These are phyloP conservation scores for Fusarium humuli DNA, from an alignment of 2,329 filamentous ascomycete genomes.

Conservation along the genomic window DNA sequence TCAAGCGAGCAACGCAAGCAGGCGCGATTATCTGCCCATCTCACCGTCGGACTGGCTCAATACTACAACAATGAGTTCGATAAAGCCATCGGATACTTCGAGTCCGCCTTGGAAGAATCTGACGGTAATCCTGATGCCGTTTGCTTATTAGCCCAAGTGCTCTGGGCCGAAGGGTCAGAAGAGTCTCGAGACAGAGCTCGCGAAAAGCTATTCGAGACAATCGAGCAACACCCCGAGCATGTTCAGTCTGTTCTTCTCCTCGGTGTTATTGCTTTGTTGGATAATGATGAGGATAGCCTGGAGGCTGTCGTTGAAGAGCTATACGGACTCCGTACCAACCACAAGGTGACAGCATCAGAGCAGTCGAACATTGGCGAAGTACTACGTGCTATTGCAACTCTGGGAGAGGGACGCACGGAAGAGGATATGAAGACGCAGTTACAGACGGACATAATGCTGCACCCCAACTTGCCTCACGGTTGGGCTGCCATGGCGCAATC, in stretches of 20 bases:
- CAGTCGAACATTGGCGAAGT: conserved; percentile 79
- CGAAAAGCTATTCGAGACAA: conserved; percentile 81
- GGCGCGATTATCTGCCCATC: conserved; percentile 82
- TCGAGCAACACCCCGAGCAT: conserved; percentile 79
- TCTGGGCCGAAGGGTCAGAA: conserved; percentile 88
- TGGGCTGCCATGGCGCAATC: conserved; percentile 80
- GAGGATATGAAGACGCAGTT: conserved; percentile 71
- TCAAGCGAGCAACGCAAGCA: conserved; percentile 73
- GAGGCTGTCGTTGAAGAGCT: conserved; percentile 86
- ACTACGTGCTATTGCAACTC: conserved; percentile 76
- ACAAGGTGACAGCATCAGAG: conserved; percentile 71
- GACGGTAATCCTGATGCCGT: conserved; percentile 82
- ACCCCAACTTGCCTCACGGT: conserved; percentile 80
- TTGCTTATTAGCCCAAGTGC: conserved; percentile 87
- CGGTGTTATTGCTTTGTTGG: conserved; percentile 84
- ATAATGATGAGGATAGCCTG: conserved; percentile 80
- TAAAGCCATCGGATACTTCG: conserved; percentile 82
- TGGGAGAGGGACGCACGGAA: conserved; percentile 62
- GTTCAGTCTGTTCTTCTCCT: conserved; percentile 84
- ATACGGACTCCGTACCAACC: conserved; percentile 74
- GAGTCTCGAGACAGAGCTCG: conserved; percentile 81
- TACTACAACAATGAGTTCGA: conserved; percentile 76
- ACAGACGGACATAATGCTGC: conserved; percentile 81
- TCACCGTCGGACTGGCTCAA: conserved; percentile 86
- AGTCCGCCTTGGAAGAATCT: conserved; percentile 81